Percentiles rank a stretch among this genome's conserved stretches.
Conservation (phyloP, 2,329 filamentous ascomycete species). For the Venturiaceae sp. region DNA sequence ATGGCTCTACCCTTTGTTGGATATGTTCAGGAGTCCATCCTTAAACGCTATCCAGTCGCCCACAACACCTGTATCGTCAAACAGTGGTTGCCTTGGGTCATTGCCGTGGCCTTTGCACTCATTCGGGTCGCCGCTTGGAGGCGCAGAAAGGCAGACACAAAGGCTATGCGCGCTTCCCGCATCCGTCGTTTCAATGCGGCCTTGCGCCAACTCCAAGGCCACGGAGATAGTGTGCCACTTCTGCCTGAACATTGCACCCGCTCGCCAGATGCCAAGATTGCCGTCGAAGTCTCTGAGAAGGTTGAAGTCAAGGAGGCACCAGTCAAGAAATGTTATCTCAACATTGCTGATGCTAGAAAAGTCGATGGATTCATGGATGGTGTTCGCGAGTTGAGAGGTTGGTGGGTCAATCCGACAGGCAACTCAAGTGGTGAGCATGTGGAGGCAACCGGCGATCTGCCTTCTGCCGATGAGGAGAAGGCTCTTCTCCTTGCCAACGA, state of each 20-base stretch:
- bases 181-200: slow-evolving; percentile 3
- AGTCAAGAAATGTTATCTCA: neutral
- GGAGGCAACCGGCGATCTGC: neutral
- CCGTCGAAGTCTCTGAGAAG: neutral
- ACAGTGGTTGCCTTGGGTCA: slow-evolving; percentile 5
- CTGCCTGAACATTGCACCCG: slow-evolving; percentile 1
- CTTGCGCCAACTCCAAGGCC: neutral
- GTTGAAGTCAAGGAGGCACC: neutral
- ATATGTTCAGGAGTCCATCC: slow-evolving; percentile 3
- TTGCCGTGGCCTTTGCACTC: slow-evolving; percentile 5
- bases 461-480: slow-evolving; percentile 5
- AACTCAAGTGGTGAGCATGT: neutral
- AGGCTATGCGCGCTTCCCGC: neutral
- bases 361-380: slow-evolving; percentile 2
- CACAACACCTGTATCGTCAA: slow-evolving; percentile 1
- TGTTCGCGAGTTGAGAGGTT: neutral
- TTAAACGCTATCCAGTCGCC: slow-evolving; percentile 2
- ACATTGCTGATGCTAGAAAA: neutral
- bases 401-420: slow-evolving; percentile 1
- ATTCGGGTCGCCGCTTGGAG: slow-evolving; percentile 2
- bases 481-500: neutral
- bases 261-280: neutral
- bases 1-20: neutral
- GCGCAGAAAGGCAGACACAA: neutral
- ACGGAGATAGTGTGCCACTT: neutral